Base-by-base conservation (phyloP, 306 rosid genomes). In the Castanopsis chinensis region DNA sequence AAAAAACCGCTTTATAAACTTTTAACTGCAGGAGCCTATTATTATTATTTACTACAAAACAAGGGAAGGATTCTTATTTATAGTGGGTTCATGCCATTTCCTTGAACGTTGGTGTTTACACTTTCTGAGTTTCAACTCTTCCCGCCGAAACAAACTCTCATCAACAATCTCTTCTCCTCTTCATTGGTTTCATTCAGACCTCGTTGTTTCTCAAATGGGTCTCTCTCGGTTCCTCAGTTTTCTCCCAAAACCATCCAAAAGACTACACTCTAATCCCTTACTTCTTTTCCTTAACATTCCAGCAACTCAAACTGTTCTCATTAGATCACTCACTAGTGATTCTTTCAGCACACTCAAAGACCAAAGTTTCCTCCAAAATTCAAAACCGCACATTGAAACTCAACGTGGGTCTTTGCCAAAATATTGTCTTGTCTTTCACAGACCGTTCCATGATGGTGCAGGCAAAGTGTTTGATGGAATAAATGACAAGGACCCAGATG, bases 201-300 rank as follows among this genome's bases (percentile, higher is more conserved):
- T 19, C 18, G 12, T 55, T 9, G 45, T 1, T 32, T 11, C 76
- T 82, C 65, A 61, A 20, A 90, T 93, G 97, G 89, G 77, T 55
- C 72, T 86, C 55, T 18, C 75, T 67, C 78, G 64, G 67, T 20
- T 73, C 18, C 49, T 70, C 57, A 51, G 21, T 81, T 32, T 60
- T 23, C 73, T 87, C 3, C 64, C 63, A 9, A 79, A 60, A 61
- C 64, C 82, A 55, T 78, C 73, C 73, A 74, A 20, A 87, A 74
- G 37, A 21, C 72, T 49, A 49, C 14, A 84, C 71, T 19, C 37
- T 51, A 43, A 35, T 43, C 41, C 74, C 41, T 59, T 76, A 55
- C 35, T 72, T 59, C 77, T 63, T 75, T 83, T 72, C 68, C 71
- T 53, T 49, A 73, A 70, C 54, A 35, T 35, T 60, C 17, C 87